Evolutionary conservation across 352 stramenopile species (phyloP).

Genomic region (Phytophthora pini): DNA sequence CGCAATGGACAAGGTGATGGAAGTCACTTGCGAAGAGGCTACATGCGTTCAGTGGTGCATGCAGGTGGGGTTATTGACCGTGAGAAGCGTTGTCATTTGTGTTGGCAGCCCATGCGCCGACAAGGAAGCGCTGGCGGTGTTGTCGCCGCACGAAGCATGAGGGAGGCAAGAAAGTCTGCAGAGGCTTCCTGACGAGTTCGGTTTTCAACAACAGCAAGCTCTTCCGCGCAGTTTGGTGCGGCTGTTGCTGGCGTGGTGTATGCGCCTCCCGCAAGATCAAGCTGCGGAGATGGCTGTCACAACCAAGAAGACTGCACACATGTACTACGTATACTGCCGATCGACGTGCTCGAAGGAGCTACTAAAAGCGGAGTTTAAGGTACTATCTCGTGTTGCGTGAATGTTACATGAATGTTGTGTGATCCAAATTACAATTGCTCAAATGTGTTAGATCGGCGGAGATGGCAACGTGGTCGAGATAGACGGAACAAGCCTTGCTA

Average conservation of each 20-base stretch:
- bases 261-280: conserved; percentile 5
- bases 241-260: conserved; percentile 7
- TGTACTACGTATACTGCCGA: conserved; percentile 2
- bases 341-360: conserved; percentile 10
- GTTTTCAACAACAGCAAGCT: conserved; percentile 1
- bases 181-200: background rate
- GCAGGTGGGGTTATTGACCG: background rate
- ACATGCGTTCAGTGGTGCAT: conserved; percentile 1
- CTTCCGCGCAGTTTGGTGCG: background rate
- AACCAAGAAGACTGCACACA: background rate
- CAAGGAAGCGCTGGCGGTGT: conserved; percentile 1
- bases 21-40: conserved; percentile 4
- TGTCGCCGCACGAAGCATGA: background rate
- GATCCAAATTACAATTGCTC: background rate
- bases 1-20: background rate
- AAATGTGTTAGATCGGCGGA: conserved; percentile 8
- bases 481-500: conserved; percentile 4
- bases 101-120: too few relatives aligned
- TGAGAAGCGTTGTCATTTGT: too few relatives aligned
- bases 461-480: background rate
- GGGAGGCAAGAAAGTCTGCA: background rate
- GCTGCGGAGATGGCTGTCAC: background rate
- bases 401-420: conserved; percentile 1
- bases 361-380: background rate
- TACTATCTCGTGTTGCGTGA: background rate